phyloP scores from a whole-genome alignment of 2,329 filamentous ascomycete genomes.

The Fusarium sp. region DNA sequence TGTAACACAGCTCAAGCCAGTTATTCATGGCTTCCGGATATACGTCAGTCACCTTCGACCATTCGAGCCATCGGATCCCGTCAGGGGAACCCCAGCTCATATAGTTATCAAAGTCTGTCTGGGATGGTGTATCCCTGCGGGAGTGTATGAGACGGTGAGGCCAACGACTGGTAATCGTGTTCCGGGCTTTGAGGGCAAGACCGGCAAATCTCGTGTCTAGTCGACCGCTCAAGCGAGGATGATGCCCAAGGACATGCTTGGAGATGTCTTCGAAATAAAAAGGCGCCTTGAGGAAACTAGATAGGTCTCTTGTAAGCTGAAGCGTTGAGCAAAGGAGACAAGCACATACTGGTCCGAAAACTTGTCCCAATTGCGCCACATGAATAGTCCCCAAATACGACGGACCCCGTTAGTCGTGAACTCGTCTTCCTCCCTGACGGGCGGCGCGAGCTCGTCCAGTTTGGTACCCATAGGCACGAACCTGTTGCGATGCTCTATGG shows the following conservation, averaged over 20 bases:
- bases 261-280: conserved; percentile 4
- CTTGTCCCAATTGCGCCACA: conserved; percentile 45
- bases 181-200: conserved; percentile 29
- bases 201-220: conserved; percentile 31
- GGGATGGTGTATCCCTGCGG: conserved; percentile 11
- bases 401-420: conserved; percentile 7
- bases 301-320: background rate
- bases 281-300: conserved; percentile 18
- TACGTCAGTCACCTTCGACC: conserved; percentile 38
- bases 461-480: background rate
- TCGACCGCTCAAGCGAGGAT: background rate
- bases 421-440: background rate
- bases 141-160: conserved; percentile 36
- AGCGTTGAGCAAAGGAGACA: background rate
- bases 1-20: background rate
- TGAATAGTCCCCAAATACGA: conserved; percentile 35
- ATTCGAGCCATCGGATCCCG: conserved; percentile 46
- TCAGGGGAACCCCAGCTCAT: conserved; percentile 37
- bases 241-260: background rate
- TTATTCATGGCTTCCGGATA: background rate
- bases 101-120: conserved; percentile 38
- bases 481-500: conserved; percentile 14
- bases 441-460: conserved; percentile 39
- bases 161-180: conserved; percentile 41
- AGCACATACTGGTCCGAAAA: conserved; percentile 35